Conservation (phyloP, 1,139 yeast genomes). For the Pneumocystis carinii region DNA sequence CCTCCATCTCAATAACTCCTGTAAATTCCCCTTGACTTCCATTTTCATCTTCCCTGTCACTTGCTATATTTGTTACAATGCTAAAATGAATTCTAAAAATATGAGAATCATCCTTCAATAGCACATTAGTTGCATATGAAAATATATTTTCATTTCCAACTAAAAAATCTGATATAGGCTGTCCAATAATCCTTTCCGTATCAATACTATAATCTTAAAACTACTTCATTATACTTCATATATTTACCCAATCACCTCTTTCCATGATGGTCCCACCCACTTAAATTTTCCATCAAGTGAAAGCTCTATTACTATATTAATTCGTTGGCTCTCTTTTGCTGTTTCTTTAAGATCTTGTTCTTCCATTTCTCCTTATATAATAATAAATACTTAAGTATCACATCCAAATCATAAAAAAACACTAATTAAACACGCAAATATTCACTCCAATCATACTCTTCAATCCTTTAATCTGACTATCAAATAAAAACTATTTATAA, state of each 20-base stretch:
- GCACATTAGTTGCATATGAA: background rate
- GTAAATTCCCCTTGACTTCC: conserved; percentile 1
- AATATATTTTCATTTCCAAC: conserved; percentile 35
- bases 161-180: conserved; percentile 50
- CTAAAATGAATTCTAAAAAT: conserved; percentile 65
- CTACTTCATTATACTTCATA: conserved; percentile 12
- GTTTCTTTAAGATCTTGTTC: background rate
- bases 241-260: conserved; percentile 36
- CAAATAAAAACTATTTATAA: no score
- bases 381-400: background rate
- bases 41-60: conserved; percentile 11
- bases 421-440: background rate
- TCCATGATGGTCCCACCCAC: conserved; percentile 66
- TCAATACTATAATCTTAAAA: conserved; percentile 43
- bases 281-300: conserved; percentile 47
- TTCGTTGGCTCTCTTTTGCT: background rate
- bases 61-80: conserved; percentile 19
- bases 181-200: conserved; percentile 27
- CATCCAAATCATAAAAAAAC: background rate
- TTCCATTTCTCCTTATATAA: background rate
- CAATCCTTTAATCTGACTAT: no score
- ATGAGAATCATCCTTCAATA: conserved; percentile 38
- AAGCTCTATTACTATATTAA: conserved; percentile 1
- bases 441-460: background rate
- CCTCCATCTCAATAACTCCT: conserved; percentile 33